Evolutionary conservation across 164 flowering plant genomes (phyloP), one percentile per base, ranked within the genome.

Genomic region (Berberis thunbergii): DNA sequence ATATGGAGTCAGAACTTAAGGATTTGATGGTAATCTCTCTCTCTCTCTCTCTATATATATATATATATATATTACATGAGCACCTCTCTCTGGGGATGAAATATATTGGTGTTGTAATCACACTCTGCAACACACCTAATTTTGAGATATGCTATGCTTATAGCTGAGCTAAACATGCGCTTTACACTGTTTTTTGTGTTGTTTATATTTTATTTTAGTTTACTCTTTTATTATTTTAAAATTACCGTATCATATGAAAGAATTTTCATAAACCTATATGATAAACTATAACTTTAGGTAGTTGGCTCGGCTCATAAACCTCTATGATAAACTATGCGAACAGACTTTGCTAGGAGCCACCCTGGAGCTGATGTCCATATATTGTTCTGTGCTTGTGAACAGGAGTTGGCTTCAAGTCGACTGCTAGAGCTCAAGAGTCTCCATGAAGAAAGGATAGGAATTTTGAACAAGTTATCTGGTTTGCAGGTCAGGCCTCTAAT

Each of bases 1-100:
- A 84, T 46, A 77, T 89, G 89, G 97, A 89, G 73, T 76, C 83
- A 48, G 45, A 75, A 55, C 78, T 89, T 46, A 86, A 82, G 78
- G 93, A 85, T 69, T 74, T 85, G 46, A 49, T 67, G 89, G 99
- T 88, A 81, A 74, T 62, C 57, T 45, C 12, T 42, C 59, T 60
- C 8, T 66, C 45, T 45, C 46, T 70, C 65, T n/a, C 6, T 54
- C 44, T 49, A 50, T 55, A 48, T 67, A 9, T 12, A 49, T 52
- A 10, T 9, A 50, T 26, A 26, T 26, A 26, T 26, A 26, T 26
- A 26, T 26, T 26, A 26, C 26, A 26, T 26, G 26, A 26, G 1
- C 49, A 4, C 49, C 49, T 4, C 49, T 46, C 26, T 26, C 26
- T 26, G 26, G 26, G 26, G 26, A 26, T 26, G 0, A 26, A 26